Evolutionary conservation across 2,329 filamentous ascomycete genomes (phyloP).

Genomic region (Penicillium sclerotigenum): DNA sequence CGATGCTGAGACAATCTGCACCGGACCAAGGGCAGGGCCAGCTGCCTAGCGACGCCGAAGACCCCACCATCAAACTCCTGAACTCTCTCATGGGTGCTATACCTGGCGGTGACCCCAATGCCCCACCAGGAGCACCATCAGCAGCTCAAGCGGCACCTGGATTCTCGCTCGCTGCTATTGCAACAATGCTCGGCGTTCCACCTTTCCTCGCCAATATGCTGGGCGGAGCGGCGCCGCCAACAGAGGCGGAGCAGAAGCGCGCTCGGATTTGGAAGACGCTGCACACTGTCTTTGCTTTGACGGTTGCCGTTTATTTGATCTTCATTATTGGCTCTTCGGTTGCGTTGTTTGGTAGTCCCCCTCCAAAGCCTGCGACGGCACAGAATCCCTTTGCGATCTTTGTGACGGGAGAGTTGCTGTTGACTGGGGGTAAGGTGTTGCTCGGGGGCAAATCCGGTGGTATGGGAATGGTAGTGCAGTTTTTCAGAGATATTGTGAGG

Average conservation of each 20-base stretch:
- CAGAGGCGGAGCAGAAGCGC: conserved; percentile 36
- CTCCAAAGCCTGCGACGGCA: conserved; percentile 45
- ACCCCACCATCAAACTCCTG: conserved; percentile 39
- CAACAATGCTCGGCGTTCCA: conserved; percentile 45
- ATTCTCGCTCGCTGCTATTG: conserved; percentile 30
- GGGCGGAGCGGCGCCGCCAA: conserved; percentile 37
- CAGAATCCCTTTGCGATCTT: conserved; percentile 48
- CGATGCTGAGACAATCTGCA: conserved; percentile 35
- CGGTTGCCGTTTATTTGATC: conserved; percentile 53
- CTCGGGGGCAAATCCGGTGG: conserved; percentile 28
- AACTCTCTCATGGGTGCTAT: conserved; percentile 36
- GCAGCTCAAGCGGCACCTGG: conserved; percentile 9
- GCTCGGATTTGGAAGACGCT: conserved; percentile 54
- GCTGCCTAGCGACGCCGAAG: conserved; percentile 23
- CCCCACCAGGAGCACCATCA: conserved; percentile 23
- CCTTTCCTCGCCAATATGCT: conserved; percentile 41
- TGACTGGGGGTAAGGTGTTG: conserved; percentile 39
- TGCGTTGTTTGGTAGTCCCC: conserved; percentile 38
- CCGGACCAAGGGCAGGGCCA: conserved; percentile 21
- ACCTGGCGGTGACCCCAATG: conserved; percentile 20
- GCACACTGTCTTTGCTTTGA: conserved; percentile 58
- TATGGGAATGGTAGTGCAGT: conserved; percentile 35
- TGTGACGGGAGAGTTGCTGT: conserved; percentile 45
- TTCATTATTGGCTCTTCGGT: conserved; percentile 38
- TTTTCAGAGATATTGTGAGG: conserved; percentile 39